Base-by-base conservation (phyloP, 176 grass and related monocot genomes). In the Oropetium thomaeum region DNA sequence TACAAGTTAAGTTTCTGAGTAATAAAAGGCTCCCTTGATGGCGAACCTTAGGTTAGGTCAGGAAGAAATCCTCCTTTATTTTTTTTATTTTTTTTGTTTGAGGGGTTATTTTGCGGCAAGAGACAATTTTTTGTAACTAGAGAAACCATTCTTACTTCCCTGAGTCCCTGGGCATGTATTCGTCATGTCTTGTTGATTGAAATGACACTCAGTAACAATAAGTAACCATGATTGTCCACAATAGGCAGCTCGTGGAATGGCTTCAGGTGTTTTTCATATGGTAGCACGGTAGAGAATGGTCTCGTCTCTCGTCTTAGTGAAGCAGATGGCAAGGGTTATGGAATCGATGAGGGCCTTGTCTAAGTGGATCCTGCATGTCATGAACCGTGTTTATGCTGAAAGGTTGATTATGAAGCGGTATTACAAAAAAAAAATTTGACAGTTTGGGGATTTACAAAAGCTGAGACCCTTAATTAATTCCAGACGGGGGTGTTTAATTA, bases 21-120 rank as follows among this genome's bases (percentile, higher is more conserved):
- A 17, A 55, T 57, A 53, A 55, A 11, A 5, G 31, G 7, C 9
- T 47, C 25, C 33, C 26, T 70, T 41, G 13, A 12, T 69, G 10
- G 33, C 73, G 12, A 39, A 73, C 52, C 49, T 79, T 78, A 35
- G 75, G 62, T 44, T 73, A 25, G 28, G 27, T 73, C 57, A 27
- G 12, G 16, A 79, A 73, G 20, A 65, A 14, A 58, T 58, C 4
- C 15, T 15, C 39, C 17, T 42, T 27, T n/a, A n/a, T n/a, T n/a
- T n/a, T n/a, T n/a, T n/a, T n/a, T n/a, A n/a, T n/a, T n/a, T n/a
- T n/a, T n/a, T n/a, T n/a, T n/a, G n/a, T 70, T 54, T 2, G 49
- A 0, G 20, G 49, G n/a, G 20, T 55, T n/a, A 10, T 28, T 54
- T 82, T 34, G 0, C 0, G 10, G 49, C 2, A 45, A 85, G 29